These are phyloP conservation scores for Otatea glauca DNA, from an alignment of 176 grass and related monocot species.

Conservation along the genomic window DNA sequence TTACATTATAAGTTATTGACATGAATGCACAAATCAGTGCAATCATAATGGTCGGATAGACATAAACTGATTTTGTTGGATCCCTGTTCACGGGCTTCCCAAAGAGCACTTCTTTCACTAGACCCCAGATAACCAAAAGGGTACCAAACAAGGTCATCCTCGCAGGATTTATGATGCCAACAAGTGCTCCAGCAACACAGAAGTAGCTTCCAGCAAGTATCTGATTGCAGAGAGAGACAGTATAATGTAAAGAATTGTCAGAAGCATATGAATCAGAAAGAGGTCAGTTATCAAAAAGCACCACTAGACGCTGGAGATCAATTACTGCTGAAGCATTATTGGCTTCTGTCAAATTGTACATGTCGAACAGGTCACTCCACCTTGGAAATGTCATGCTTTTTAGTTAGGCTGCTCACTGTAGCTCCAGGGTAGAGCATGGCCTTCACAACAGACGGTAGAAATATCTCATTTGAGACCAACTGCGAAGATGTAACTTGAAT, in stretches of 20 bases:
- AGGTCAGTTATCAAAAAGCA: conserved; percentile 32
- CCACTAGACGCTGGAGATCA: conserved; percentile 91
- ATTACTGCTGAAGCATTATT: conserved; percentile 80
- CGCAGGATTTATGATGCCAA: conserved; percentile 79
- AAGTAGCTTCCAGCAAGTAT: conserved; percentile 98
- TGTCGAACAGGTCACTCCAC: conserved; percentile 73
- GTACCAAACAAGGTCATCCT: conserved; percentile 98
- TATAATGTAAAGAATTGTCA: conserved; percentile 29
- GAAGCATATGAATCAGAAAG: conserved; percentile 6
- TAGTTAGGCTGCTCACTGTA: conserved; percentile 52
- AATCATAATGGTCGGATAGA: conserved; percentile 83
- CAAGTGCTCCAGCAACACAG: conserved; percentile 78
- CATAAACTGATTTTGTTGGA: conserved; percentile 66
- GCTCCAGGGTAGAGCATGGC: conserved; percentile 83
- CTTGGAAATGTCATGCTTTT: conserved; percentile 64
- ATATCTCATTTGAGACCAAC: conserved; percentile 90
- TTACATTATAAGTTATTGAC: conserved; percentile 80
- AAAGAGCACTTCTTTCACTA: conserved; percentile 85
- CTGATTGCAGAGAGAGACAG: conserved; percentile 44
- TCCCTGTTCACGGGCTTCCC: conserved; percentile 64
- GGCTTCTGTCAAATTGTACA: conserved; percentile 82
- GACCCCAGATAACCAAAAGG: conserved; percentile 87
- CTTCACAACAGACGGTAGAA: conserved; percentile 77
- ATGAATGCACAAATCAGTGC: conserved; percentile 77
- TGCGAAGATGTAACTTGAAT: conserved; percentile 90